phyloP scores from a whole-genome alignment of 2,329 filamentous ascomycete species.

The Neodidymelliopsis sp. region DNA sequence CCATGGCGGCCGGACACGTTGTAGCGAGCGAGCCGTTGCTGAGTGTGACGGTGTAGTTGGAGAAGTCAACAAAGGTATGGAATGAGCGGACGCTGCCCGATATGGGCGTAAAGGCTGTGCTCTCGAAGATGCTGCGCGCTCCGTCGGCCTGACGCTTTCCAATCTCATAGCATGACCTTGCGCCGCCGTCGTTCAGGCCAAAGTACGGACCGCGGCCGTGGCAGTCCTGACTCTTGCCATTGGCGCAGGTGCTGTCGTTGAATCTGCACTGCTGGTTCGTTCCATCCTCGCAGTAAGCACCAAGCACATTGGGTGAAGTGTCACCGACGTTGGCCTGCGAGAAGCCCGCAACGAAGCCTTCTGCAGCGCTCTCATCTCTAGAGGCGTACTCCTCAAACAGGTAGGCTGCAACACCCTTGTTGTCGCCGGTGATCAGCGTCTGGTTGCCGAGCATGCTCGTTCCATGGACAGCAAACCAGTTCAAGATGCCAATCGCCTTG shows the following conservation, averaged over 20 bases:
- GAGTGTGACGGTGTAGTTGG: constrained; percentile 74
- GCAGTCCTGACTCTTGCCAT: constrained; percentile 71
- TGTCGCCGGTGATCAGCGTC: constrained; percentile 90
- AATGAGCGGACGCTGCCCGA: constrained; percentile 76
- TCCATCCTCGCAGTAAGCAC: constrained; percentile 89
- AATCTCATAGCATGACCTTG: constrained; percentile 78
- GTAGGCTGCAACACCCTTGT: constrained; percentile 91
- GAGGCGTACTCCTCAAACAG: constrained; percentile 76
- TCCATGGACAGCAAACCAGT: constrained; percentile 92
- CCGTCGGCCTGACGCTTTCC: constrained; percentile 74
- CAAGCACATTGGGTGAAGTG: constrained; percentile 85
- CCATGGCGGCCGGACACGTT: constrained; percentile 87
- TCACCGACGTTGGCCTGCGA: constrained; percentile 92
- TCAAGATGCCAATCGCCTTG: constrained; percentile 81
- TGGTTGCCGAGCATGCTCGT: constrained; percentile 93
- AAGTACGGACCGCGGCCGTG: constrained; percentile 78
- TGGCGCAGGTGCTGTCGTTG: constrained; percentile 83
- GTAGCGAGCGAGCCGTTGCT: constrained; percentile 73
- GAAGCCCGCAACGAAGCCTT: constrained; percentile 86
- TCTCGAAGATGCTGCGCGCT: constrained; percentile 66
- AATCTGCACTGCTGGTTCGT: constrained; percentile 72
- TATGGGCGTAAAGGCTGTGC: constrained; percentile 59
- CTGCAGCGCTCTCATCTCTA: constrained; percentile 56
- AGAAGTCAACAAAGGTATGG: constrained; percentile 86
- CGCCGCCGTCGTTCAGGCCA: constrained; percentile 67